Conservation (phyloP, 306 rosid genomes). For the Begonia masoniana region DNA sequence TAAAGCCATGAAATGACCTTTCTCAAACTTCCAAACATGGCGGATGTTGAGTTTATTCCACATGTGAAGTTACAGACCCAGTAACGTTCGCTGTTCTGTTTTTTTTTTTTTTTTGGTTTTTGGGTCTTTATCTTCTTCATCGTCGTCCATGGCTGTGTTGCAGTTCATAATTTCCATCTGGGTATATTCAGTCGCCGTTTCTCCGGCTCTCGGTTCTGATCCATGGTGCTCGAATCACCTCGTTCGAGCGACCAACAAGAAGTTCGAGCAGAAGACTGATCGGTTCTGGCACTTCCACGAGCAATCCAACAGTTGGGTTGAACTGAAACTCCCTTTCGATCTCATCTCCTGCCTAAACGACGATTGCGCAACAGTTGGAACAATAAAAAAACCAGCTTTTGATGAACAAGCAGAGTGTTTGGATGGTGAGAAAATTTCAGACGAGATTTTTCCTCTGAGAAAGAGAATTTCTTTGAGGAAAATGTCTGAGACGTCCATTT, state of each 20-base stretch:
- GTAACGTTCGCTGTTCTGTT: not conserved
- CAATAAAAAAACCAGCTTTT: conserved; percentile 5
- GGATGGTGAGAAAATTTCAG: conserved; percentile 14
- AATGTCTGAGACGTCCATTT: conserved; percentile 63
- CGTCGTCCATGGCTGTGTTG: conserved; percentile 37
- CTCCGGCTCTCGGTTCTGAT: conserved; percentile 15
- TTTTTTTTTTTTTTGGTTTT: not conserved
- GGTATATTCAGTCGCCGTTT: conserved; percentile 24
- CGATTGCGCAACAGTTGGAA: conserved; percentile 27
- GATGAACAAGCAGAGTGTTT: conserved; percentile 8
- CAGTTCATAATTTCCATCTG: conserved; percentile 32
- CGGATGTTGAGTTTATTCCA: not conserved
- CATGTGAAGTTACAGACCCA: not conserved
- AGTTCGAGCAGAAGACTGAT: conserved; percentile 65
- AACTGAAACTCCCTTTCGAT: conserved; percentile 63
- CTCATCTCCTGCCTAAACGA: conserved; percentile 42
- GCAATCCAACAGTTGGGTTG: conserved; percentile 60
- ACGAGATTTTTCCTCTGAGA: conserved; percentile 37
- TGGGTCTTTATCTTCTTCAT: not conserved
- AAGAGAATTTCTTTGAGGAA: conserved; percentile 67
- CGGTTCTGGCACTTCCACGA: conserved; percentile 75
- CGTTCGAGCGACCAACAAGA: conserved; percentile 22
- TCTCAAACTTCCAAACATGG: not conserved
- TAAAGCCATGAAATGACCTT: not conserved
- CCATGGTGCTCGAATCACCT: conserved; percentile 44